Base-by-base conservation (phyloP, 768 basidiomycete species). In the Lentinula detonsa region DNA sequence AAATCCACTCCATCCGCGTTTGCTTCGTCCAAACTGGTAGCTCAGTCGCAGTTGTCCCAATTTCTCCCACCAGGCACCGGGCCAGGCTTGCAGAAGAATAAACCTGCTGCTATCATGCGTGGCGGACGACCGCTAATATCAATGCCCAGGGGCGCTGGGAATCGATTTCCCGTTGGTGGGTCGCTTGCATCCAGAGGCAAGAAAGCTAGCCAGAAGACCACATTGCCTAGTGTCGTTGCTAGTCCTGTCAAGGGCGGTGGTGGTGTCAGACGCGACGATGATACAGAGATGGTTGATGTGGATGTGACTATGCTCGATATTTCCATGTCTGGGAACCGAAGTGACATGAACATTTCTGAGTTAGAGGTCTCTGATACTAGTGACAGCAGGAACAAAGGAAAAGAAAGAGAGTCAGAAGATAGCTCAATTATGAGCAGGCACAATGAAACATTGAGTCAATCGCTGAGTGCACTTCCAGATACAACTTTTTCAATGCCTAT, bases 381-480 rank as follows among this genome's bases (percentile, higher is more conserved):
- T n/a, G 37, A 23, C 15, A n/a, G 43, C 18, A 55, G 68, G 65
- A 72, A 70, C 35, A 78, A 79, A 64, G 76, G 72, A 16, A 78
- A 75, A 67, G 69, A 71, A 33, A 40, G 42, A 9, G 62, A 61
- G 16, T 9, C 11, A 53, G 66, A 34, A 68, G 71, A 33, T 37
- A 63, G 28, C 73, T 73, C 72, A 68, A 68, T 51, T 77, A 82
- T 33, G 73, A 82, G 48, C 73, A 85, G 43, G 83, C 84, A 4
- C 86, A 85, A 81, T 23, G 81, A 85, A 59, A 78, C 82, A 4
- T 79, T 89, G 37, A 82, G 87, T 3, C 81, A 85, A 66, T 90
- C 88, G 5, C 67, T 89, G 37, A 81, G 76, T n/a, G 72, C 75
- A 3, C 66, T 84, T 34, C 82, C 83, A 9, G 23, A 18, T 52